Percentiles rank a stretch among this genome's conserved stretches.
Conservation (phyloP, 805 yeast species). For the Debaryomyces tyrocola region DNA sequence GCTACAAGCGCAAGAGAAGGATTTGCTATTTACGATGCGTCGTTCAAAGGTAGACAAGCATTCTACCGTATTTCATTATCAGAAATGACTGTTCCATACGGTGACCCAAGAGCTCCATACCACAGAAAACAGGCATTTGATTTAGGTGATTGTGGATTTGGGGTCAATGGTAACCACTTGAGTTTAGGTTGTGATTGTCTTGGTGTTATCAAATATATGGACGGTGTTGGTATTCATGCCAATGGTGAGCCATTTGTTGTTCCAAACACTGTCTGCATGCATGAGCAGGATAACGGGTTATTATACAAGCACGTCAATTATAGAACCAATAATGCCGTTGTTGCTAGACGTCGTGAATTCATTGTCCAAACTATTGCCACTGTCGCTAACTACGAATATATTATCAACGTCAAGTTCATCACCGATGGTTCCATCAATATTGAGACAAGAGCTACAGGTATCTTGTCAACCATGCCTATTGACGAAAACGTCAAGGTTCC, state of each 20-base stretch:
- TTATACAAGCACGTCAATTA: conserved; percentile 79
- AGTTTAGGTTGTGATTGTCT: conserved; percentile 80
- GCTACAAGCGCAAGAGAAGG: conserved; percentile 77
- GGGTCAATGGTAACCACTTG: conserved; percentile 67
- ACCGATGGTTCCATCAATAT: conserved; percentile 78
- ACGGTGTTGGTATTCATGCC: conserved; percentile 54
- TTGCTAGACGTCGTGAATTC: conserved; percentile 76
- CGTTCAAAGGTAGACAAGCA: conserved; percentile 73
- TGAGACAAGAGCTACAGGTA: conserved; percentile 85
- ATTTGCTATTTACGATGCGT: conserved; percentile 67
- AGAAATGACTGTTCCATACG: conserved; percentile 89
- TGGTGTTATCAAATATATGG: conserved; percentile 74
- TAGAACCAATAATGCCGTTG: conserved; percentile 69
- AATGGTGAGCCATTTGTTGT: conserved; percentile 62
- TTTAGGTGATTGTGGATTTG: conserved; percentile 83
- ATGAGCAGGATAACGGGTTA: conserved; percentile 76
- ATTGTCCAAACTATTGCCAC: conserved; percentile 81
- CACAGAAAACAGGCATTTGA: conserved; percentile 88
- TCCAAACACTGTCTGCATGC: conserved; percentile 76
- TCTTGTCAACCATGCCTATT: conserved; percentile 79
- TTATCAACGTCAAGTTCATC: conserved; percentile 67
- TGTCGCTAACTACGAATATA: conserved; percentile 82
- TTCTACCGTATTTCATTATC: conserved; percentile 72
- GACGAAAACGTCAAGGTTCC: conserved; percentile 67
- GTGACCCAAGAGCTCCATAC: conserved; percentile 77